Evolutionary conservation across 805 yeast genomes (phyloP), one percentile per base, ranked within the genome.

Genomic region (Candida pseudoglaebosa): DNA sequence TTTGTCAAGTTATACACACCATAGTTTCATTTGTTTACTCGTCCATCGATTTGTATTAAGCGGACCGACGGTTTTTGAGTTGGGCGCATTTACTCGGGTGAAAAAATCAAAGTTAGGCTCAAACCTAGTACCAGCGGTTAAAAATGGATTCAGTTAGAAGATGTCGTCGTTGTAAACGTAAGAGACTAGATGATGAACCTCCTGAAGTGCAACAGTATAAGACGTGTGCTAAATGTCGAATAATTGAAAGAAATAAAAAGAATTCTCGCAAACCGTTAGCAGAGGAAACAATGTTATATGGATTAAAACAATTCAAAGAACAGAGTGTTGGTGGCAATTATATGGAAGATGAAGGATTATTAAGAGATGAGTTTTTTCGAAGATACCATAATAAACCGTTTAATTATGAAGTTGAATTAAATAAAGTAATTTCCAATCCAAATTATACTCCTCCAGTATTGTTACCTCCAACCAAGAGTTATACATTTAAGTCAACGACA

Each of bases 151-250:
- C 56, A 28, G 52, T 54, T 12, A 59, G 63, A 56, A 54, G 65
- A 45, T 75, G 81, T 50, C 77, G 81, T 52, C 73, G 81, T 49
- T 75, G 81, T 59, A 75, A 75, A 50, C 57, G 78, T 37, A 70
- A 73, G 66, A 65, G 81, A 58, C 65, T 73, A 46, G 72, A 69
- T 43, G 75, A 74, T 43, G 81, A 75, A 54, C 75, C 76, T 17
- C 73, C 77, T 2, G 79, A 75, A 44, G 79, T 75, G 29, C 62
- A 70, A 47, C 77, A 73, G 50, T 75, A 74, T 53, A 75, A 75
- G 44, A 75, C 81, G 3, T 75, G 81, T 56, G 77, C 75, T 50
- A 74, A 77, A 44, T 75, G 81, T 50, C 66, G 81, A 41, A 71
- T 74, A 53, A 71, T 75, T 34, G 81, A 75, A 52, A 59, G 81